These are phyloP conservation scores for Sordaria brevicollis DNA, from an alignment of 495 filamentous ascomycete genomes.

Conservation along the genomic window DNA sequence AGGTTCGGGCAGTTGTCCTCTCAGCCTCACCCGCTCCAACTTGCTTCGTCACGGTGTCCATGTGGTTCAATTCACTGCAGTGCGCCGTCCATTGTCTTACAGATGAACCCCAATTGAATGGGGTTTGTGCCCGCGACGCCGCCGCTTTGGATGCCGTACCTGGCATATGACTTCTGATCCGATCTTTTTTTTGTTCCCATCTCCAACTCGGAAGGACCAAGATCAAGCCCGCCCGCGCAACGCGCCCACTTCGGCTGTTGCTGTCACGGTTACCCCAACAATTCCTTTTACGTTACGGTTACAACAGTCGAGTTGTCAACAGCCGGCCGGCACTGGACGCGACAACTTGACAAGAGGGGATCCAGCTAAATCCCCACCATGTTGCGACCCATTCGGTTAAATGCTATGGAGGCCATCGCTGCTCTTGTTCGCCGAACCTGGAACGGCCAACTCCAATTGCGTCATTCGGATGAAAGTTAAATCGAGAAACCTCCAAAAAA, in stretches of 20 bases:
- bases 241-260: not conserved
- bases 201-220: not conserved
- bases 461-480: not conserved
- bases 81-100: not conserved
- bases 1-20: not conserved
- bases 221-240: not conserved
- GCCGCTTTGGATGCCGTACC: not conserved
- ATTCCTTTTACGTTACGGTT: not conserved
- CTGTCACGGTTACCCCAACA: not conserved
- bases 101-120: not conserved
- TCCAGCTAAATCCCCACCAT: not conserved
- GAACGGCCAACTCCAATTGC: not conserved
- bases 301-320: no score
- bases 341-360: not conserved
- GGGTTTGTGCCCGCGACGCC: not conserved
- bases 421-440: not conserved
- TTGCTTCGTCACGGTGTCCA: no score
- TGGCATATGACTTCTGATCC: not conserved
- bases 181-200: not conserved
- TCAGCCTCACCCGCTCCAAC: not conserved
- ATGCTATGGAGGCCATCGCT: not conserved
- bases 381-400: not conserved
- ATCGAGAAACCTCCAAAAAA: not conserved
- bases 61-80: no score
- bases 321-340: not conserved